Percentiles rank a stretch among this genome's conserved stretches.
phyloP scores from a whole-genome alignment of 169 alveolate genomes.

The Cyclospora cayetanensis region DNA sequence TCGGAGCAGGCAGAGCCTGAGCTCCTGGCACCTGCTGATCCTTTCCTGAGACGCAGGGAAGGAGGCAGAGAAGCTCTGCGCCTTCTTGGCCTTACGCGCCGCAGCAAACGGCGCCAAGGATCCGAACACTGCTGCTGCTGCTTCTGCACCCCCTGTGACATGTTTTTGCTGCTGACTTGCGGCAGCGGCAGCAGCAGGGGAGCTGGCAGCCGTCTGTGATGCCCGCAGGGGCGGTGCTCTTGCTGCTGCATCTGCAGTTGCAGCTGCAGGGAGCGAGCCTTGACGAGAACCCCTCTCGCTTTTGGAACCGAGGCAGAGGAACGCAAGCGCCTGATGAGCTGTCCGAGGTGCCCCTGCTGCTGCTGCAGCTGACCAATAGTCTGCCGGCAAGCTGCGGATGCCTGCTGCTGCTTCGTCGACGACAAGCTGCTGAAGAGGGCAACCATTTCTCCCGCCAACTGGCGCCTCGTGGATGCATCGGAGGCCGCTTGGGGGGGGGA shows the following conservation, averaged over 20 bases:
- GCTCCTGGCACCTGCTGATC: background rate
- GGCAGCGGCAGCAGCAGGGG: conserved; percentile 34
- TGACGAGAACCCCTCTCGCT: conserved; percentile 29
- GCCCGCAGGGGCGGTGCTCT: background rate
- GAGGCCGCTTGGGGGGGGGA: background rate
- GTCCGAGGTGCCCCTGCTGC: conserved; percentile 3
- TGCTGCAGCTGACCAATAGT: background rate
- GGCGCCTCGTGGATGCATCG: background rate
- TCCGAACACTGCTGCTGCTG: background rate
- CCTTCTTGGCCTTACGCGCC: background rate
- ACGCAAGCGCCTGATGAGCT: background rate
- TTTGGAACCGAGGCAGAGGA: background rate
- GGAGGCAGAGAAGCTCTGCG: conserved; percentile 43
- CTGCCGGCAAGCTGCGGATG: background rate
- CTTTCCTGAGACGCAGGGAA: background rate
- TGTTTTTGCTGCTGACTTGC: too few species aligned
- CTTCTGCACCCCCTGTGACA: background rate
- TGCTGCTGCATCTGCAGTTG: conserved; percentile 41
- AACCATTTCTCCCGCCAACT: conserved; percentile 39
- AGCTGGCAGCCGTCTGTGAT: background rate
- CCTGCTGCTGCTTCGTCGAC: background rate
- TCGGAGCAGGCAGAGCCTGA: background rate
- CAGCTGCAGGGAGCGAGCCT: conserved; percentile 36
- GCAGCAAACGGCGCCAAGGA: conserved; percentile 35
- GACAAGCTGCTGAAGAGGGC: conserved; percentile 22